phyloP scores from a whole-genome alignment of 2,329 filamentous ascomycete genomes.

The Ophiocordyceps sinensis region DNA sequence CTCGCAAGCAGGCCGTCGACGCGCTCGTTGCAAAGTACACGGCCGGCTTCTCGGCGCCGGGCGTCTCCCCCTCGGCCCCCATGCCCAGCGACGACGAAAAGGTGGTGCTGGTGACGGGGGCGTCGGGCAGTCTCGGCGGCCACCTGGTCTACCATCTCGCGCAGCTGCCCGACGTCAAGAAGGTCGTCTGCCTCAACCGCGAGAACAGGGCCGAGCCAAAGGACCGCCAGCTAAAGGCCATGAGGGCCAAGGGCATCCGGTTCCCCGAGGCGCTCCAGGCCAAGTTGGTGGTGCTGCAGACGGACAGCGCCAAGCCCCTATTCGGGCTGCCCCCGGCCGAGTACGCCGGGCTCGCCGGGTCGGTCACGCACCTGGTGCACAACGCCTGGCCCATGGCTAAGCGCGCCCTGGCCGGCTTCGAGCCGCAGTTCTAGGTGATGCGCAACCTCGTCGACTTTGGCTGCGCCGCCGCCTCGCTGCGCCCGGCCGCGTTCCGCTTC shows the following conservation, averaged over 20 bases:
- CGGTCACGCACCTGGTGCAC: constrained; percentile 34
- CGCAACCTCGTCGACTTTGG: constrained; percentile 31
- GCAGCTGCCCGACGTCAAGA: constrained; percentile 10
- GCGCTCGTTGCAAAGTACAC: constrained; percentile 1
- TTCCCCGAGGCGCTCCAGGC: not conserved
- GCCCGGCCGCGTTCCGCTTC: constrained; percentile 4
- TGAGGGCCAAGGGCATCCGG: constrained; percentile 1
- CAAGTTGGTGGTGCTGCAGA: constrained; percentile 2
- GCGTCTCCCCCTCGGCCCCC: not conserved
- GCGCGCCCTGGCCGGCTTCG: constrained; percentile 21
- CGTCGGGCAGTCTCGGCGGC: constrained; percentile 21
- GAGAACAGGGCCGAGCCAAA: constrained; percentile 1
- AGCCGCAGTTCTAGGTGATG: constrained; percentile 28
- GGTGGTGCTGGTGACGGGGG: constrained; percentile 21
- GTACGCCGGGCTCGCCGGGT: constrained; percentile 20
- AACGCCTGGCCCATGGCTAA: constrained; percentile 34
- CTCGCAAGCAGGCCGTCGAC: constrained; percentile 2
- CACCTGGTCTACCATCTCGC: constrained; percentile 19
- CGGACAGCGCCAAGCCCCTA: constrained; percentile 13
- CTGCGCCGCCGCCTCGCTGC: constrained; percentile 11
- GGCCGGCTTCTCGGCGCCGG: not conserved
- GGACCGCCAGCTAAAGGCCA: constrained; percentile 1
- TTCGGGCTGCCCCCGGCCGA: constrained; percentile 24
- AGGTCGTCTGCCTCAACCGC: constrained; percentile 31
- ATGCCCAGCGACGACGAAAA: not conserved